These are phyloP conservation scores for Scheffersomyces lignicola DNA, from an alignment of 1,139 yeast genomes.

Conservation along the genomic window DNA sequence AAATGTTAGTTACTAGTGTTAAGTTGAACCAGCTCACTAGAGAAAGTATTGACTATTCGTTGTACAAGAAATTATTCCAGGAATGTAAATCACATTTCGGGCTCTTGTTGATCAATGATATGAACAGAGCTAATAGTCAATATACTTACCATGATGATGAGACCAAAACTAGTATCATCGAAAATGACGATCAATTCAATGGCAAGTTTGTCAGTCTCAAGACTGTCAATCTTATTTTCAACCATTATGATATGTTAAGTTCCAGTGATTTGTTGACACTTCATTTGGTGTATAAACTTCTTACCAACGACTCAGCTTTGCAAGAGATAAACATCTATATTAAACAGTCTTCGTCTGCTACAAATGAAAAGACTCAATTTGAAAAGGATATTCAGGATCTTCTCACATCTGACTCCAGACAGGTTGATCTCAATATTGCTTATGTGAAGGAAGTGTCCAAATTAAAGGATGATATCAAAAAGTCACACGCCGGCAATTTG, in stretches of 20 bases:
- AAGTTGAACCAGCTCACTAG: constrained; percentile 20
- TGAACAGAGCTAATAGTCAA: constrained; percentile 1
- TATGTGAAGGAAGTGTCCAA: constrained; percentile 17
- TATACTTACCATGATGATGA: constrained; percentile 4
- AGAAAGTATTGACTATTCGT: constrained; percentile 17
- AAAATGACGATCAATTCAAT: constrained; percentile 5
- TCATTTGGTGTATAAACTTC: constrained; percentile 24
- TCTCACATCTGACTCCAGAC: constrained; percentile 13
- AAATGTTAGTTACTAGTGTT: constrained; percentile 27
- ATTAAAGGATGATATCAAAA: constrained; percentile 1
- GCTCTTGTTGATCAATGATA: constrained; percentile 25
- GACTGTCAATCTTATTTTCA: constrained; percentile 26
- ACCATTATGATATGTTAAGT: constrained; percentile 34
- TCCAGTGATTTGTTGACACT: constrained; percentile 34
- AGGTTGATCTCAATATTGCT: constrained; percentile 14
- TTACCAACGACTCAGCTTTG: constrained; percentile 9
- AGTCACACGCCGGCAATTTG: constrained; percentile 8
- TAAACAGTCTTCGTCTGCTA: constrained; percentile 14
- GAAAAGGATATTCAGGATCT: constrained; percentile 21
- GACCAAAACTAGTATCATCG: not conserved
- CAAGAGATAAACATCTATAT: constrained; percentile 22
- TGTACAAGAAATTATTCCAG: constrained; percentile 27
- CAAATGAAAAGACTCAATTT: constrained; percentile 17
- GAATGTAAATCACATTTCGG: constrained; percentile 32
- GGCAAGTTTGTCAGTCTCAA: constrained; percentile 16